Evolutionary conservation across 2,329 filamentous ascomycete genomes (phyloP).

Genomic region (Calonectria fujianensis): DNA sequence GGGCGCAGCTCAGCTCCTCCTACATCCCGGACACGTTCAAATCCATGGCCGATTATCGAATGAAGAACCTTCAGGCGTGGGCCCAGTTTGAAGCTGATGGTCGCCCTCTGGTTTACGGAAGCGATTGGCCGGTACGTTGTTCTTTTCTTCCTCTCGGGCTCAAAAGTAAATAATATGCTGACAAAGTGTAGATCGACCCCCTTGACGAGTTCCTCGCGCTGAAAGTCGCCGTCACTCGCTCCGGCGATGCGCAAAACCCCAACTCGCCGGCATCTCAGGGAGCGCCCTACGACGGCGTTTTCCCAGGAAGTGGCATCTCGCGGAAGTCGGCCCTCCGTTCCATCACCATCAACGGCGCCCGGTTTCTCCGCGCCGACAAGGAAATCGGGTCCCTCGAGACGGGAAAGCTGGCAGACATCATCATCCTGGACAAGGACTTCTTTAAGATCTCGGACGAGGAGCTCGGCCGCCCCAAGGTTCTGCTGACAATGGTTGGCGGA

Average conservation of each 20-base stretch:
- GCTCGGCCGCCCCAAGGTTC: constrained; percentile 45
- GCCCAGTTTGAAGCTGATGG: constrained; percentile 41
- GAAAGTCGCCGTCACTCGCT: constrained; percentile 45
- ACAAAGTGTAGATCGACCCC: constrained; percentile 43
- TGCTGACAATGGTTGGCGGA: constrained; percentile 50
- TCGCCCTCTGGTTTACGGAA: constrained; percentile 40
- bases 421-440: constrained; percentile 45
- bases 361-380: constrained; percentile 44
- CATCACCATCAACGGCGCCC: constrained; percentile 40
- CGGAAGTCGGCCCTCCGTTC: constrained; percentile 39
- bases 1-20: constrained; percentile 45
- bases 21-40: constrained; percentile 46
- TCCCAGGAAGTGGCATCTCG: constrained; percentile 33
- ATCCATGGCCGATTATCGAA: constrained; percentile 41
- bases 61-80: constrained; percentile 53
- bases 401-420: constrained; percentile 49
- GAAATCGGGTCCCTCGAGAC: constrained; percentile 47
- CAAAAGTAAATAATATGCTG: neutral
- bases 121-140: constrained; percentile 47
- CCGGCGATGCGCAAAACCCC: constrained; percentile 46
- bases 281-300: constrained; percentile 39
- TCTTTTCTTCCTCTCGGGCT: accelerated
- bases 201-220: constrained; percentile 49
- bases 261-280: constrained; percentile 46
- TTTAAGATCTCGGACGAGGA: constrained; percentile 46